Conservation (phyloP, 106 monocot species). For the Dendrobium officinale region DNA sequence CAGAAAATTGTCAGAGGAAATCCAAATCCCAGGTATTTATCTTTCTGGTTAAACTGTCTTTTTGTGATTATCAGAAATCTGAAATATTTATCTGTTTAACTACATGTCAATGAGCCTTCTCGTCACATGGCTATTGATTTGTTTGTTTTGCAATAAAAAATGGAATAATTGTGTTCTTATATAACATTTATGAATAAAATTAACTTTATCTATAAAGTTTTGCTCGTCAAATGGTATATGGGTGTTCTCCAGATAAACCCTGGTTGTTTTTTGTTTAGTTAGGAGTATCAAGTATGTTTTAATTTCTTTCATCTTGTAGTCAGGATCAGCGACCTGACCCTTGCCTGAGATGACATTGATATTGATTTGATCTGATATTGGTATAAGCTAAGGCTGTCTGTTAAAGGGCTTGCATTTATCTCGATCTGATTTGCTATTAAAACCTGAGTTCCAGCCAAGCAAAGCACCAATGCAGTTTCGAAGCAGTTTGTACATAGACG, state of each 20-base stretch:
- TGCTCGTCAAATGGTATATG: not conserved
- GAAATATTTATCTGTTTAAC: not conserved
- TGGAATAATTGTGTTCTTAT: not conserved
- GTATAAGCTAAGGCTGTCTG: not conserved
- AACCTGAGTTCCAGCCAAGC: not conserved
- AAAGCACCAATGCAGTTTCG: not conserved
- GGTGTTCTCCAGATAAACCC: not conserved
- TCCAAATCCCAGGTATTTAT: slow-evolving; percentile 75
- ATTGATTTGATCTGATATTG: not conserved
- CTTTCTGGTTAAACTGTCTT: not conserved
- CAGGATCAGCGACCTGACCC: not conserved
- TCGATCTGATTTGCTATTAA: not conserved
- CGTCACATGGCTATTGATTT: not conserved
- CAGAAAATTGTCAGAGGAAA: slow-evolving; percentile 97
- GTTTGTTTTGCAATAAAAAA: not conserved
- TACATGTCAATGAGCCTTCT: not conserved
- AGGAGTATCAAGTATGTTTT: not conserved
- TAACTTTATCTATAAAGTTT: not conserved
- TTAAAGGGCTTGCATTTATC: not conserved
- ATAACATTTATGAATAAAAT: not conserved
- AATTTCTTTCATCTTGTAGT: not conserved
- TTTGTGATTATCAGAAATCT: not conserved
- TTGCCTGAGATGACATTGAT: not conserved
- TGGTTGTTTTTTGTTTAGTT: not conserved
- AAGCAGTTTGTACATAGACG: not conserved